A percentile compares a stretch with the other conserved stretches of the same genome.
Evolutionary conservation across 1,284 basidiomycete species (phyloP).

Genomic region (Marasmius fiardii): DNA sequence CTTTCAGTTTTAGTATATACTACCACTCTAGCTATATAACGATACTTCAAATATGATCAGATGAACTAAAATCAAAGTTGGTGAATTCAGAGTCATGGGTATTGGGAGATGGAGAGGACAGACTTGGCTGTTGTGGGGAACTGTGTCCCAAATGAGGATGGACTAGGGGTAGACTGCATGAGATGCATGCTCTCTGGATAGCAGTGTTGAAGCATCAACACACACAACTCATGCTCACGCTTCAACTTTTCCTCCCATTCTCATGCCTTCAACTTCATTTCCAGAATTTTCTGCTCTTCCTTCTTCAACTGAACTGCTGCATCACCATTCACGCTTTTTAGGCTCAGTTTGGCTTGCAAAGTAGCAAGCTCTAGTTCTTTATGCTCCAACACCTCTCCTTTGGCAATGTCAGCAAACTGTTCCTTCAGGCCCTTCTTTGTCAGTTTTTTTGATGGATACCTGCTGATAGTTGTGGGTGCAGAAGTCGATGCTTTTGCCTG

Average conservation of each 20-base stretch:
- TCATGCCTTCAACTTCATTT: neutral
- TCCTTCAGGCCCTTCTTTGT: neutral
- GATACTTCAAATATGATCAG: too few relatives aligned
- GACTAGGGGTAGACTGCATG: too few relatives aligned
- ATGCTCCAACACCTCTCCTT: neutral
- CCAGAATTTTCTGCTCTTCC: neutral
- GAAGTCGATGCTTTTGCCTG: neutral
- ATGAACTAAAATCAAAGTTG: too few relatives aligned
- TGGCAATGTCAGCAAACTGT: neutral
- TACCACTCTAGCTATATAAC: too few relatives aligned
- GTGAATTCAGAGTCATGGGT: too few relatives aligned
- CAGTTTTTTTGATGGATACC: neutral
- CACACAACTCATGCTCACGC: neutral
- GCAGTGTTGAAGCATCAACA: neutral
- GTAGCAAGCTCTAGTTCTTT: neutral
- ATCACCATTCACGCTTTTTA: neutral
- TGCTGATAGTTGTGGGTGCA: neutral
- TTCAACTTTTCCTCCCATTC: too few relatives aligned
- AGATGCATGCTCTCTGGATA: neutral
- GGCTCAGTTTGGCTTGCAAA: neutral
- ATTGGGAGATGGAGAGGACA: too few relatives aligned
- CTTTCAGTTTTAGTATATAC: too few relatives aligned
- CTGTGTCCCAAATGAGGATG: too few relatives aligned
- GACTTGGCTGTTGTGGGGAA: too few relatives aligned
- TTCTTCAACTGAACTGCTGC: neutral